phyloP scores from a whole-genome alignment of 345 rosid genomes.

The Pseudoturritis turrita region DNA sequence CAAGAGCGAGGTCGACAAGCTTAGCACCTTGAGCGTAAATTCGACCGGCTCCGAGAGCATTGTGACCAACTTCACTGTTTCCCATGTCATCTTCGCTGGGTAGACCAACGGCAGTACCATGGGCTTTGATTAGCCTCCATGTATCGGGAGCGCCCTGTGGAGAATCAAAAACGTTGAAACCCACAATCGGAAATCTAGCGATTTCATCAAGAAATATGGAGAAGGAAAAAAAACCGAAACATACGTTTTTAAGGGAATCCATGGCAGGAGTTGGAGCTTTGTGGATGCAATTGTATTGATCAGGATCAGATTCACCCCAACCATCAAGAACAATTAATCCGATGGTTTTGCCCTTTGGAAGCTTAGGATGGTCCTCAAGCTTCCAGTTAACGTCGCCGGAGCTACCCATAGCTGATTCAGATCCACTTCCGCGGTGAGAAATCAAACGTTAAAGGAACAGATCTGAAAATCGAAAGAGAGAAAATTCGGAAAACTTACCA shows the following conservation, averaged over 20 bases:
- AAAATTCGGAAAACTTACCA: constrained; percentile 7
- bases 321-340: constrained; percentile 92
- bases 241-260: constrained; percentile 87
- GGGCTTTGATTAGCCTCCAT: constrained; percentile 91
- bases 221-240: neutral
- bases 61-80: constrained; percentile 99
- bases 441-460: neutral
- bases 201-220: neutral
- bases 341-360: constrained; percentile 70
- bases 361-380: constrained; percentile 71
- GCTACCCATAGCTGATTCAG: constrained; percentile 49
- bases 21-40: constrained; percentile 97
- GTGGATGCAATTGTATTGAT: constrained; percentile 84
- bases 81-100: constrained; percentile 99
- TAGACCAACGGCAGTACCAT: constrained; percentile 90
- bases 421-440: constrained; percentile 1
- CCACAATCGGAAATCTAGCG: neutral
- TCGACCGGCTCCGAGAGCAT: constrained; percentile 97
- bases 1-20: constrained; percentile 93
- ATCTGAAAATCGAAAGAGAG: neutral
- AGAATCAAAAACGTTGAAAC: neutral
- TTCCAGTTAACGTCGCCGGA: constrained; percentile 50
- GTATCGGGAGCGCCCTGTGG: constrained; percentile 58
- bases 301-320: constrained; percentile 92
- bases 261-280: constrained; percentile 84